Percentiles rank a stretch among this genome's conserved stretches.
phyloP scores from a whole-genome alignment of 2,329 filamentous ascomycete genomes.

The Penicillium sp. region DNA sequence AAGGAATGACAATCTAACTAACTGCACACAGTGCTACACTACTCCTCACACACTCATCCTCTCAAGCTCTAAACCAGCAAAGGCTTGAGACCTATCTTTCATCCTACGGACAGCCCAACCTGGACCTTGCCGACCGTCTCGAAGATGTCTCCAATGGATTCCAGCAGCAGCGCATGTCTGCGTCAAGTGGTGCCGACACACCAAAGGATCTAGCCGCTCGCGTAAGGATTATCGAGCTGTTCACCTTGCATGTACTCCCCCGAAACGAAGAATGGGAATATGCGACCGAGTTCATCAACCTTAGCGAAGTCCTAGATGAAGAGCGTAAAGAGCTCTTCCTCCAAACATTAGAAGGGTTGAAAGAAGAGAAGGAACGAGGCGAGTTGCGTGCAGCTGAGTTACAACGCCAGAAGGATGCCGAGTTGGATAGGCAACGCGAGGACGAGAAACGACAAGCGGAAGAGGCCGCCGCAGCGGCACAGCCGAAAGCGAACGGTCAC shows the following conservation, averaged over 20 bases:
- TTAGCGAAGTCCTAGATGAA: conserved; percentile 86
- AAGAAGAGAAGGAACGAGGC: conserved; percentile 80
- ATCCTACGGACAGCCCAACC: conserved; percentile 70
- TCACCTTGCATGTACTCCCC: conserved; percentile 91
- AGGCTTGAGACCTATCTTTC: conserved; percentile 88
- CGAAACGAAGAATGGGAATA: conserved; percentile 97
- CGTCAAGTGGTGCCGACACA: conserved; percentile 71
- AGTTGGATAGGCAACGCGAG: conserved; percentile 54
- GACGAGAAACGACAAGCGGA: conserved; percentile 47
- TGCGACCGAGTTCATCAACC: conserved; percentile 83
- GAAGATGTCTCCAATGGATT: conserved; percentile 38
- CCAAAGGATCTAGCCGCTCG: conserved; percentile 81
- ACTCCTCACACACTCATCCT: conserved; percentile 83
- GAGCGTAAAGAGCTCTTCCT: conserved; percentile 88
- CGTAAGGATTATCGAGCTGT: conserved; percentile 92
- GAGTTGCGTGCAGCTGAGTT: conserved; percentile 66
- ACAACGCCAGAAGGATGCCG: conserved; percentile 63
- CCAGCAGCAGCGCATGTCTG: conserved; percentile 40
- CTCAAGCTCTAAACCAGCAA: conserved; percentile 82
- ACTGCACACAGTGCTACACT: conserved; percentile 72
- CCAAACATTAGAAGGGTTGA: conserved; percentile 79
- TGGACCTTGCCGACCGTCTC: conserved; percentile 72
- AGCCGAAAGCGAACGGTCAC: conserved; percentile 40
- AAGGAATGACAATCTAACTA: conserved; percentile 4
- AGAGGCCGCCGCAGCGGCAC: conserved; percentile 46